Base-by-base conservation (phyloP, 495 filamentous ascomycete species). In the Trichodelitschia bisporula region DNA sequence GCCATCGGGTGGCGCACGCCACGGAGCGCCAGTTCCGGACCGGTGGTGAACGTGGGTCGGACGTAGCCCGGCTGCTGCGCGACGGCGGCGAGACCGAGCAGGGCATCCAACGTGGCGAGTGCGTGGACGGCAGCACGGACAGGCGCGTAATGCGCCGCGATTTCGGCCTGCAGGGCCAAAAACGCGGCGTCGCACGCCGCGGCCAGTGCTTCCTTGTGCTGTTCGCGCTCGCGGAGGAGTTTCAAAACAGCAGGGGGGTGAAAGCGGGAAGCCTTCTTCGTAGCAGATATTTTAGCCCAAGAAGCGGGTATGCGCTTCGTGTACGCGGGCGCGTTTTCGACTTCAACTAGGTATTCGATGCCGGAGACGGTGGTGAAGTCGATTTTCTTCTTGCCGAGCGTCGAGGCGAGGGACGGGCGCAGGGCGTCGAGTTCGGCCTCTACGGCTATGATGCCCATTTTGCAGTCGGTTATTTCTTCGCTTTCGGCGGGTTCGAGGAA, bases 1-100 rank as follows among this genome's bases (percentile, higher is more conserved):
- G 92, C 80, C 69, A 95, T 93, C 17, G 86, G 86, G 53, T 99
- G 89, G 3, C 86, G 71, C 30, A 80, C 86, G 31, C 64, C 64
- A 23, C 62, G 50, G 37, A 99, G 69, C 36, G 59, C 46, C 34
- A 99, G 72, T 34, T 69, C 62, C 14, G 64, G 64, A 4, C 70
- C 61, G 1, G 73, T 56, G 15, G 66, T 63, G 52, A 78, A 92
- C 15, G 66, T 64, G 10, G 86, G 86, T 43, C 90, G 93, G 46
- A 61, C 63, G 49, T 95, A 99, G 35, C 79, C 80, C 0, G 89
- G 89, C 30, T 90, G 74, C 6, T 54, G 53, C 21, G 89, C 82
- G 12, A 93, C 72, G 3, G 67, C 63, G 18, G 83, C 71, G 18
- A 95, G 68, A 12, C 80, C 91, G 33, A 86, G 58, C 15, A 99